A percentile compares a stretch with the other conserved stretches of the same genome.
Conservation (phyloP, 2,329 filamentous ascomycete genomes). For the Aspergillus fumigatus region DNA sequence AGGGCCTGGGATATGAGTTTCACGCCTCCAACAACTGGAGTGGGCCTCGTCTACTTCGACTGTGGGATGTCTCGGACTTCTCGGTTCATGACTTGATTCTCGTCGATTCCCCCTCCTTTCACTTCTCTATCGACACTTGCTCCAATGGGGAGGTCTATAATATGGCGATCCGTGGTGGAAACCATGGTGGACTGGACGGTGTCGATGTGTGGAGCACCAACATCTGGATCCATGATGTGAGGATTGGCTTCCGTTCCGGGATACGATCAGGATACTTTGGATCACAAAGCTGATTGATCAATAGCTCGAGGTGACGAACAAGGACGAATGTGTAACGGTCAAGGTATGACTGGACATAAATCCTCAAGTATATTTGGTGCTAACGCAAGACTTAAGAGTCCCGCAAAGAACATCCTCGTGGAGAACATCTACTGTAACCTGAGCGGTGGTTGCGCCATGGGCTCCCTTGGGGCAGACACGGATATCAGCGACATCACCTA, state of each 20-base stretch:
- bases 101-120: conserved; percentile 48
- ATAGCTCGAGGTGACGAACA: conserved; percentile 55
- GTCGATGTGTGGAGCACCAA: conserved; percentile 53
- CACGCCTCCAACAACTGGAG: conserved; percentile 37
- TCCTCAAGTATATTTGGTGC: no score
- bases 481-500: conserved; percentile 52
- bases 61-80: conserved; percentile 45
- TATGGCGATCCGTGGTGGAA: conserved; percentile 50
- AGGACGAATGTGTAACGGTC: conserved; percentile 58
- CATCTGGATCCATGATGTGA: conserved; percentile 54
- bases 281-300: neutral
- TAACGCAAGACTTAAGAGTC: conserved; percentile 29
- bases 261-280: neutral
- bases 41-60: conserved; percentile 44
- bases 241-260: neutral
- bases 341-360: conserved; percentile 32
- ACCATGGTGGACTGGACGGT: conserved; percentile 52
- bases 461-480: conserved; percentile 48
- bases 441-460: conserved; percentile 57
- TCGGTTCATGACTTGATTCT: conserved; percentile 48
- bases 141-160: conserved; percentile 53
- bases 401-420: conserved; percentile 51
- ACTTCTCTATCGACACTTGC: conserved; percentile 49
- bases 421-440: conserved; percentile 61
- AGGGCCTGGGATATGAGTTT: conserved; percentile 50